Conservation (phyloP, 306 rosid species). For the Abrus precatorius region DNA sequence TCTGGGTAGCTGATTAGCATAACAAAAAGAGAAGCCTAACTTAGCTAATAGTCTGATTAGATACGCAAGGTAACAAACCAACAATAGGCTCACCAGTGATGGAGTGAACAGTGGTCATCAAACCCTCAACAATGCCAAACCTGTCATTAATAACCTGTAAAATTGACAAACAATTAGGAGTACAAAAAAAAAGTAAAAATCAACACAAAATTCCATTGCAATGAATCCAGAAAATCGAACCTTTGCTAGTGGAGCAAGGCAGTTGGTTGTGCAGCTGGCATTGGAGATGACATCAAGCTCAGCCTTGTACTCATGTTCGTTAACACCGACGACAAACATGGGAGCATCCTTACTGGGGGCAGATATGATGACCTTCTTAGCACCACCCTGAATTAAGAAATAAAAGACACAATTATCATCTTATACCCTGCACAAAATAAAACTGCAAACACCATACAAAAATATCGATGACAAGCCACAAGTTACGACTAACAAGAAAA, state of each 20-base stretch:
- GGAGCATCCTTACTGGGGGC: slow-evolving; percentile 98
- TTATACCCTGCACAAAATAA: not conserved
- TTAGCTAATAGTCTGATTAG: not conserved
- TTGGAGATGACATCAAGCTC: slow-evolving; percentile 70
- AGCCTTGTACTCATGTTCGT: slow-evolving; percentile 81
- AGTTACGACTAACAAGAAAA: not conserved
- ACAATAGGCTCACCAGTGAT: slow-evolving; percentile 55
- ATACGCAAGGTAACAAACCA: not conserved
- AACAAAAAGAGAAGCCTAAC: not conserved
- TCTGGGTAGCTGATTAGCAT: slow-evolving; percentile 75
- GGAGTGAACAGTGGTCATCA: slow-evolving; percentile 88
- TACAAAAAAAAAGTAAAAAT: not conserved
- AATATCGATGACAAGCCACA: not conserved
- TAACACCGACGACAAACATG: slow-evolving; percentile 92
- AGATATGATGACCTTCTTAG: slow-evolving; percentile 90
- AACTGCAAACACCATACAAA: not conserved
- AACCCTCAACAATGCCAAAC: slow-evolving; percentile 90
- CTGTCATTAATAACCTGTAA: slow-evolving; percentile 83
- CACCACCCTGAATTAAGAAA: slow-evolving; percentile 72
- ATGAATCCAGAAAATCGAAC: slow-evolving; percentile 23
- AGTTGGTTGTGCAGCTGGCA: slow-evolving; percentile 94
- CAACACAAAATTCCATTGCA: not conserved
- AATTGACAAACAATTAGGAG: not conserved
- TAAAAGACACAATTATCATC: not conserved
- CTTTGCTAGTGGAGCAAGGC: slow-evolving; percentile 94